phyloP scores from a whole-genome alignment of 2,329 filamentous ascomycete species.

The Paramyrothecium sp. region DNA sequence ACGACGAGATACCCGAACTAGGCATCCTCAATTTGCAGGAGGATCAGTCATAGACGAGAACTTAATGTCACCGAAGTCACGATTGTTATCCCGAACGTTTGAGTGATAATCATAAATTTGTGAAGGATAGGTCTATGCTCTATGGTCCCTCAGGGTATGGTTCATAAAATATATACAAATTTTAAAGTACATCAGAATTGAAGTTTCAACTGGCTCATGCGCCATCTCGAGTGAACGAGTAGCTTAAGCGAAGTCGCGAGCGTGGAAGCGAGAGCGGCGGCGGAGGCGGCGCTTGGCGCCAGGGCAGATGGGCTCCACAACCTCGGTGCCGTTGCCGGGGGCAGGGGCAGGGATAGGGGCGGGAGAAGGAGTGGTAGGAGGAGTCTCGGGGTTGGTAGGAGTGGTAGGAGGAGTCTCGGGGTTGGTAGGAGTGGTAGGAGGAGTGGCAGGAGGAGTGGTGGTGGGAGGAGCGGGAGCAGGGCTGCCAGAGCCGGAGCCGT shows the following conservation, averaged over 20 bases:
- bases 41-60: not conserved
- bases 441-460: not conserved
- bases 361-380: not conserved
- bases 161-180: not conserved
- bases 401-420: not conserved
- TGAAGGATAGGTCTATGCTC: not conserved
- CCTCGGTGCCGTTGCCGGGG: not conserved
- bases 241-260: not conserved
- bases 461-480: constrained; percentile 13
- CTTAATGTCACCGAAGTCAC: not conserved
- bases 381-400: constrained; percentile 1
- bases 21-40: not conserved
- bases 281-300: not conserved
- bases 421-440: constrained; percentile 4
- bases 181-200: not conserved
- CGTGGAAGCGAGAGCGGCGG: not conserved
- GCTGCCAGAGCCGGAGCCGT: constrained; percentile 11
- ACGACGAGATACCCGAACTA: not conserved
- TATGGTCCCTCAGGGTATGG: not conserved
- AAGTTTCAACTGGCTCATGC: not conserved
- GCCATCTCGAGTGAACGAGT: not conserved
- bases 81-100: not conserved
- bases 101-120: not conserved
- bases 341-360: not conserved
- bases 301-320: not conserved